phyloP scores from a whole-genome alignment of 768 basidiomycete species.

The Tylopilus felleus region DNA sequence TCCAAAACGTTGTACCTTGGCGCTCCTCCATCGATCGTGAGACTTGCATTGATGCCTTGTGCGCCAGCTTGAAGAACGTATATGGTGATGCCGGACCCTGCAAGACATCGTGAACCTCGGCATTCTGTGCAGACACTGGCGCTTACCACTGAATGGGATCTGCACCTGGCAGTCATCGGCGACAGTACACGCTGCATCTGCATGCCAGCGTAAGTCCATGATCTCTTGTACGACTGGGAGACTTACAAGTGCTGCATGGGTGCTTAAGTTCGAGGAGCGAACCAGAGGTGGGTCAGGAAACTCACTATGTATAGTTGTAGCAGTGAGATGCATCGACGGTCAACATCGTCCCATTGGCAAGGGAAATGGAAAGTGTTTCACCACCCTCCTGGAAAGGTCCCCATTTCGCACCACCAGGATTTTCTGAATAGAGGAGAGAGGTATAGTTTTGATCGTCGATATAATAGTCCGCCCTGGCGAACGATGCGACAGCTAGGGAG shows the following conservation, averaged over 20 bases:
- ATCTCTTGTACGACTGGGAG: not conserved
- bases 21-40: constrained; percentile 10
- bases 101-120: not conserved
- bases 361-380: constrained; percentile 8
- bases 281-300: not conserved
- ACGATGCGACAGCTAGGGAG: not conserved
- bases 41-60: constrained; percentile 15
- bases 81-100: constrained; percentile 19
- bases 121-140: not conserved
- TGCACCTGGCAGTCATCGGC: constrained; percentile 14
- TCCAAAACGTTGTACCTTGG: constrained; percentile 5
- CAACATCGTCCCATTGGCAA: constrained; percentile 9
- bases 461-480: constrained; percentile 10
- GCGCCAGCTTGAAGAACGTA: constrained; percentile 19
- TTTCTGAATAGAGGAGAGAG: constrained; percentile 10
- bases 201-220: not conserved
- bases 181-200: constrained; percentile 11
- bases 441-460: constrained; percentile 19
- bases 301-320: constrained; percentile 17
- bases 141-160: constrained; percentile 14
- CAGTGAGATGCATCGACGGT: constrained; percentile 14
- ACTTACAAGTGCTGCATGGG: constrained; percentile 9
- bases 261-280: not conserved
- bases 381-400: constrained; percentile 5
- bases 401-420: constrained; percentile 12